Evolutionary conservation across 495 filamentous ascomycete species (phyloP).

Genomic region (Neurospora sp.): DNA sequence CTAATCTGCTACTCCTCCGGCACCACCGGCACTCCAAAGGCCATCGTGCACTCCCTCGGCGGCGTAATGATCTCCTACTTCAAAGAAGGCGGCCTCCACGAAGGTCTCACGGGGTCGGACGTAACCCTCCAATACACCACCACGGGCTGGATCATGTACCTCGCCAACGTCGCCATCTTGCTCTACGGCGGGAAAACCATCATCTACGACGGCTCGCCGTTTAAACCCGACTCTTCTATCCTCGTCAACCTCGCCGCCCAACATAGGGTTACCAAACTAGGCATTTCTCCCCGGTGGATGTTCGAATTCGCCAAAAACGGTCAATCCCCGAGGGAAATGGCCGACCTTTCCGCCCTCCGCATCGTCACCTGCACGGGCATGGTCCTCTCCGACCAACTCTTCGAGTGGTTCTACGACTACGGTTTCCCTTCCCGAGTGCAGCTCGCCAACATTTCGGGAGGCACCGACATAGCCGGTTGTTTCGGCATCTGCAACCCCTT

Average conservation of each 20-base stretch:
- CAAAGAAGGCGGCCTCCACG: conserved; percentile 56
- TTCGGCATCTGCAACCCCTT: conserved; percentile 61
- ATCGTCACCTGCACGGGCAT: conserved; percentile 63
- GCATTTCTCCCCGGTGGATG: conserved; percentile 65
- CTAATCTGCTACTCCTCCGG: conserved; percentile 63
- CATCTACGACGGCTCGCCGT: conserved; percentile 70
- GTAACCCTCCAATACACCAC: conserved; percentile 50
- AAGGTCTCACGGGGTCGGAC: conserved; percentile 35
- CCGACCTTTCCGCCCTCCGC: conserved; percentile 48
- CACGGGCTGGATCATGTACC: conserved; percentile 83
- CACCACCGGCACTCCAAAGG: conserved; percentile 66
- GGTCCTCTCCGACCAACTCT: conserved; percentile 62
- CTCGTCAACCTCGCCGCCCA: conserved; percentile 49
- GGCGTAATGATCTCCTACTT: conserved; percentile 45
- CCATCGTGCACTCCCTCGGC: conserved; percentile 61
- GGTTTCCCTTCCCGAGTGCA: conserved; percentile 56
- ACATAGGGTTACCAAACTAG: conserved; percentile 50
- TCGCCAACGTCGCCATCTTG: conserved; percentile 43
- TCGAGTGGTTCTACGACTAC: conserved; percentile 76
- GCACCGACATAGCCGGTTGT: conserved; percentile 65
- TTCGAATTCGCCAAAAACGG: conserved; percentile 52
- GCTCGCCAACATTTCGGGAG: conserved; percentile 64
- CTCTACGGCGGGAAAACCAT: conserved; percentile 47
- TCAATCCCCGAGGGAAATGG: conserved; percentile 47
- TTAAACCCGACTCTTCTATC: conserved; percentile 50